phyloP scores from a whole-genome alignment of 129 eudicot genomes.

The Escallonia rubra region DNA sequence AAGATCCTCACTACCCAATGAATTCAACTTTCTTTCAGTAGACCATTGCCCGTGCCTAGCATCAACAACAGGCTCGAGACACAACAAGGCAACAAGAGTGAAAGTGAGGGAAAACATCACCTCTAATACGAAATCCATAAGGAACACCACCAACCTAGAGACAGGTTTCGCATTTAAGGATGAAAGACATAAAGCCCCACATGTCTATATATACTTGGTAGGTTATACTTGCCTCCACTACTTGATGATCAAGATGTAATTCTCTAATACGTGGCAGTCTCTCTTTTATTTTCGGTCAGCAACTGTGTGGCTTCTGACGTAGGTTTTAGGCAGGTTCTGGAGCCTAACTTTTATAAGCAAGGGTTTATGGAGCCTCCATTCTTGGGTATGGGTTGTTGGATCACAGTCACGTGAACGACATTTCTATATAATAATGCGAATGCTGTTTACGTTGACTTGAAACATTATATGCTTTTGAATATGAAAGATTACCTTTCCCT shows the following conservation, averaged over 20 bases:
- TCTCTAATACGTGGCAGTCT: constrained; percentile 31
- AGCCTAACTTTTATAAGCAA: constrained; percentile 17
- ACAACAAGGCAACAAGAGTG: constrained; percentile 21
- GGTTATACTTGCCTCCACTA: constrained; percentile 16
- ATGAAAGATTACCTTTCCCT: constrained; percentile 20
- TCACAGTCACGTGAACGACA: constrained; percentile 39
- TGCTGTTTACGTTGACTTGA: constrained; percentile 10
- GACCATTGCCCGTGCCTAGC: constrained; percentile 48
- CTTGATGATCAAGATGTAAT: constrained; percentile 19
- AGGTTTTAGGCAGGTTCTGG: background rate
- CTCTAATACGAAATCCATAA: constrained; percentile 42
- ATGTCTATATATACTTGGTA: constrained; percentile 52
- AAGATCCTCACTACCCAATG: constrained; percentile 41
- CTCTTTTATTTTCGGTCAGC: constrained; percentile 17
- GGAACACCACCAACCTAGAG: constrained; percentile 19
- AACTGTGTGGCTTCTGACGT: constrained; percentile 30
- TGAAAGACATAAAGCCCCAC: constrained; percentile 43
- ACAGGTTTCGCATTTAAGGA: constrained; percentile 29
- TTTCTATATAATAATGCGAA: background rate
- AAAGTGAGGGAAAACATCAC: constrained; percentile 18
- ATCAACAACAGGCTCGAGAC: constrained; percentile 30
- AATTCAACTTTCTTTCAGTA: constrained; percentile 30
- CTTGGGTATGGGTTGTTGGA: constrained; percentile 36
- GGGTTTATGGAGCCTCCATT: constrained; percentile 32
- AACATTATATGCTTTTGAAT: constrained; percentile 21